These are phyloP conservation scores for Corchorus olitorius DNA, from an alignment of 345 rosid genomes.

Conservation along the genomic window DNA sequence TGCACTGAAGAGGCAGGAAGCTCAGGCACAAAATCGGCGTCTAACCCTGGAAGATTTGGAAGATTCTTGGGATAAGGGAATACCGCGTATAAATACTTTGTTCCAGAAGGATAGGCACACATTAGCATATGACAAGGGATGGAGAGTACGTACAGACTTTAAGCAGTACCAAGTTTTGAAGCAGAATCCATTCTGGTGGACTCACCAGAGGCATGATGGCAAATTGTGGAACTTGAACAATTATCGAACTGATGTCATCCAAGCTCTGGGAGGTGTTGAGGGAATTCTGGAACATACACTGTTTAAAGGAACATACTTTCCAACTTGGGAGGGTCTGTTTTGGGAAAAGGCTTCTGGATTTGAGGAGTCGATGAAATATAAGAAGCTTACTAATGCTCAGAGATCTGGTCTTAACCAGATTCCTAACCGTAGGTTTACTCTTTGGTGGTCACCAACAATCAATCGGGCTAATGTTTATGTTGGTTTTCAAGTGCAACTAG, in stretches of 20 bases:
- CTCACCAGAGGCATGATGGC: constrained; percentile 99
- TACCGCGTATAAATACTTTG: constrained; percentile 96
- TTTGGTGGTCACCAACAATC: constrained; percentile 99
- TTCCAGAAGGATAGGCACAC: constrained; percentile 98
- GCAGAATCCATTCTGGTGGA: constrained; percentile 99
- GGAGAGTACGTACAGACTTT: constrained; percentile 99
- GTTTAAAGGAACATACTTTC: constrained; percentile 98
- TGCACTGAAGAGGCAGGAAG: constrained; percentile 99
- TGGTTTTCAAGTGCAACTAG: constrained; percentile 99
- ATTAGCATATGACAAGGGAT: constrained; percentile 95
- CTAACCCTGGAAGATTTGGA: constrained; percentile 98
- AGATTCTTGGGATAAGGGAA: constrained; percentile 99
- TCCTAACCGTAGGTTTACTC: constrained; percentile 97
- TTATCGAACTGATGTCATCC: constrained; percentile 98
- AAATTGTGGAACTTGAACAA: constrained; percentile 99
- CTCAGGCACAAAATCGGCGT: constrained; percentile 98
- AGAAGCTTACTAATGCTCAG: constrained; percentile 98
- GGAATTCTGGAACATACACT: constrained; percentile 95
- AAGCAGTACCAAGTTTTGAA: constrained; percentile 98
- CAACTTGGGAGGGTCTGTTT: constrained; percentile 99
- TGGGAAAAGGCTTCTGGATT: constrained; percentile 99
- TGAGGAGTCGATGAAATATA: constrained; percentile 99
- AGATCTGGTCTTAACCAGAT: constrained; percentile 99
- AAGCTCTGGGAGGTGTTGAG: constrained; percentile 99
- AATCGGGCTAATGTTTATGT: constrained; percentile 96